Evolutionary conservation across 352 stramenopile species (phyloP), one percentile per base, ranked within the genome.

Genomic region (Globisporangium paddicum): DNA sequence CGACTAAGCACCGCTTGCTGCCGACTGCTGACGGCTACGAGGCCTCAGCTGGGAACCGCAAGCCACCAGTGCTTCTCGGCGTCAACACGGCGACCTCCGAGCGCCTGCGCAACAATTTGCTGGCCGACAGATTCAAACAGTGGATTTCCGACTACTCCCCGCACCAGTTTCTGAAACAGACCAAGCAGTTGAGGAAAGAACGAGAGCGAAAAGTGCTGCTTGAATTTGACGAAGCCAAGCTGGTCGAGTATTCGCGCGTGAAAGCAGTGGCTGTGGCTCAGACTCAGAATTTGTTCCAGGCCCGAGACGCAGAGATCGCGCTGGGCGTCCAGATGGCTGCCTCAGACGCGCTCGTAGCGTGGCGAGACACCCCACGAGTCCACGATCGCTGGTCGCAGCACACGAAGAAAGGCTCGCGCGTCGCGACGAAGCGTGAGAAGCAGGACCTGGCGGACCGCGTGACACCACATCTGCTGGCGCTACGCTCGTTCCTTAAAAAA

Each of bases 241-340:
- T 79, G 21, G 58, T 70, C 45, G 54, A 70, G 13, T 60, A 66
- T 23, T 47, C 37, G 3, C 56, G 30, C 3, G 50, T 73, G 40
- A 49, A 71, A 64, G 62, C 56, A 0, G 11, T 60, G 10, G 61
- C 56, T 21, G 35, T 51, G 23, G 63, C 55, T 48, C 63, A 58
- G 23, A n/a, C 6, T 9, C 40, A 53, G 9, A 18, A 59, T 30
- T 4, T 26, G 18, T 52, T 57, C 32, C 46, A 38, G 35, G 28
- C 5, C 18, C 74, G 71, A 18, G 72, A 83, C 28, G 30, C 25
- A n/a, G 77, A 87, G 25, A 77, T 87, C 47, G 56, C 63, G n/a
- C 18, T 87, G 9, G 77, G 77, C 18, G 60, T 82, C 50, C 71
- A 77, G 8, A 63, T 84, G 54, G 66, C 75, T 44, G 77, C 68